Base-by-base conservation (phyloP, 176 grass and related monocot genomes). In the Echinochloa phyllopogon region DNA sequence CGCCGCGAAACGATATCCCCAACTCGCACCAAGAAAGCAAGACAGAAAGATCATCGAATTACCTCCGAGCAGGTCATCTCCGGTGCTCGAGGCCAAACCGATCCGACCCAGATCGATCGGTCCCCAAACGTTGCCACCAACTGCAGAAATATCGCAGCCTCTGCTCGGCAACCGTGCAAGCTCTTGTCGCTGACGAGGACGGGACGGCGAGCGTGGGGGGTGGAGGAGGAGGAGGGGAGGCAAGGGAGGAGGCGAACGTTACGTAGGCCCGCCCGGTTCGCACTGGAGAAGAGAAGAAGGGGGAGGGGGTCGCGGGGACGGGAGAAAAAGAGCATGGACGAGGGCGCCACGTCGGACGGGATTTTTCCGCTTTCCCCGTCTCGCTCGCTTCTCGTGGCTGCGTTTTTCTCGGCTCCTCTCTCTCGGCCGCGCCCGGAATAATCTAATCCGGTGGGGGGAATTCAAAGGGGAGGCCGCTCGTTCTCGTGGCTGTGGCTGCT, bases 401-500 rank as follows among this genome's bases (percentile, higher is more conserved):
- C 69, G 48, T 47, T 82, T 69, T 82, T 76, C 79, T 41, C 78
- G 40, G 18, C 27, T 13, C 16, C 12, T 12, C 24, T 48, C 24
- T n/a, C n/a, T n/a, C n/a, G 20, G 41, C 8, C 55, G 11, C 74
- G 29, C 55, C 43, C 4, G 66, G 21, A 61, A 80, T 78, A 83
- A 87, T 85, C 68, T 11, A 66, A 8, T 67, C 63, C 33, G 33
- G 60, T 49, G 75, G 42, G 76, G 20, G 8, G 9, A 10, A 68
- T 68, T 68, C 17, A 25, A 37, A 4, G 5, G 43, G 72, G 93
- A 90, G 74, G 80, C 91, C 86, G 80, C 67, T 85, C 52, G 67
- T 93, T 91, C 91, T 91, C 66, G 94, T 96, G 94, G 94, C 86
- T 96, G 27, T 27, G 86, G 77, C 78, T 87, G n/a, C 75, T 82